A percentile compares a stretch with the other conserved stretches of the same genome.
These are phyloP conservation scores for Pichia exigua DNA, from an alignment of 805 yeast genomes.

Conservation along the genomic window DNA sequence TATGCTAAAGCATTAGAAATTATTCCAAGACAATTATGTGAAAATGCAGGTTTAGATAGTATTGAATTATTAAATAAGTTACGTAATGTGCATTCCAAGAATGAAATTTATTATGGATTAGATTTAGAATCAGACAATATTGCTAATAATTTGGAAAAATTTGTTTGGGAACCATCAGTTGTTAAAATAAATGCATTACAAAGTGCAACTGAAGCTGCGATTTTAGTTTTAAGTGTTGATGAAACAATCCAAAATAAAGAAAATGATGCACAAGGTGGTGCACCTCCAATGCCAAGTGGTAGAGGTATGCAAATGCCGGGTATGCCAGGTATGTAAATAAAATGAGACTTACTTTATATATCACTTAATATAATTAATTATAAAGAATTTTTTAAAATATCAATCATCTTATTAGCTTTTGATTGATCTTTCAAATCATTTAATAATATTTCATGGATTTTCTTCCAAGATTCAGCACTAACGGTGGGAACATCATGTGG, in stretches of 20 bases:
- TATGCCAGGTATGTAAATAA: slow-evolving; percentile 8
- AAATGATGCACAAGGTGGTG: slow-evolving; percentile 36
- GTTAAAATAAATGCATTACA: slow-evolving; percentile 90
- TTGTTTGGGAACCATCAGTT: slow-evolving; percentile 97
- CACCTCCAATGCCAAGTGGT: slow-evolving; percentile 39
- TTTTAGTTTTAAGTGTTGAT: slow-evolving; percentile 87
- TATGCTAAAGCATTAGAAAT: slow-evolving; percentile 93
- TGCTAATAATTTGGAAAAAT: slow-evolving; percentile 75
- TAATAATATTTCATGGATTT: slow-evolving; percentile 6
- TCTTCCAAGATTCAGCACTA: slow-evolving; percentile 6
- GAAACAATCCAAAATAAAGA: slow-evolving; percentile 81
- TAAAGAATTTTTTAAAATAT: neutral
- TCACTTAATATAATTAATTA: neutral
- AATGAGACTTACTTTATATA: neutral
- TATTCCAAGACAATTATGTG: slow-evolving; percentile 95
- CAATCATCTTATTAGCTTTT: neutral
- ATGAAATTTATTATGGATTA: slow-evolving; percentile 86
- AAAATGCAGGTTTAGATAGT: slow-evolving; percentile 98
- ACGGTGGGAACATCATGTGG: neutral
- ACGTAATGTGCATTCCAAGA: slow-evolving; percentile 91
- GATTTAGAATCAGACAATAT: slow-evolving; percentile 80
- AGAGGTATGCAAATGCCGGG: slow-evolving; percentile 51
- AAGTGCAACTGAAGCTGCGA: slow-evolving; percentile 96
- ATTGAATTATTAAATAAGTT: slow-evolving; percentile 87
- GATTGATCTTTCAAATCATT: slow-evolving; percentile 6